Evolutionary conservation across 768 basidiomycete species (phyloP).

Genomic region (Tubosaeta brunneosetosa): DNA sequence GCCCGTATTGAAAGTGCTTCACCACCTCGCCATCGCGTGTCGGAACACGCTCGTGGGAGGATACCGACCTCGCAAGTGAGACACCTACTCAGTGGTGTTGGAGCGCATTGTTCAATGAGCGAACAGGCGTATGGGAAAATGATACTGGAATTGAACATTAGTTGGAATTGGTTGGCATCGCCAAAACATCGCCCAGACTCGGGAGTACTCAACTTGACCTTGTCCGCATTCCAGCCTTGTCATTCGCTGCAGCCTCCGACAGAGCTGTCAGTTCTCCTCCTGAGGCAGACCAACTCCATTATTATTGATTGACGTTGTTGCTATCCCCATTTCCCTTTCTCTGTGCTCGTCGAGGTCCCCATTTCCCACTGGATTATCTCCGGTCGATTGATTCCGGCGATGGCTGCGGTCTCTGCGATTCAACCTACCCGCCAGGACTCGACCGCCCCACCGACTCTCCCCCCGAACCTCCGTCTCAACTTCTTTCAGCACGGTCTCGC

Average conservation of each 20-base stretch:
- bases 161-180: slow-evolving; percentile 17
- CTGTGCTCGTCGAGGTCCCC: slow-evolving; percentile 10
- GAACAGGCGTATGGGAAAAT: slow-evolving; percentile 16
- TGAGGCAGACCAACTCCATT: neutral
- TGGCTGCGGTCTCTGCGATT: slow-evolving; percentile 48
- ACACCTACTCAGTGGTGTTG: slow-evolving; percentile 1
- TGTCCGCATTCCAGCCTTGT: neutral
- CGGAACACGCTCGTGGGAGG: neutral
- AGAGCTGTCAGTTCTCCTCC: neutral
- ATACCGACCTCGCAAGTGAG: neutral
- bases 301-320: neutral
- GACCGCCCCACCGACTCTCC: slow-evolving; percentile 24
- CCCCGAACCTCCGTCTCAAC: slow-evolving; percentile 33
- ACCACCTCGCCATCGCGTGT: neutral
- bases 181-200: slow-evolving; percentile 12
- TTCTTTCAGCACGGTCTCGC: slow-evolving; percentile 50
- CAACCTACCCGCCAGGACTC: slow-evolving; percentile 42
- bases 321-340: slow-evolving; percentile 5
- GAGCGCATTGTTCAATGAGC: neutral
- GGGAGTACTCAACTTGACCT: slow-evolving; percentile 3
- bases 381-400: slow-evolving; percentile 20
- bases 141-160: slow-evolving; percentile 14
- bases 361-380: slow-evolving; percentile 16
- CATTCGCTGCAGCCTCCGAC: neutral
- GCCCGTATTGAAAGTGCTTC: neutral